Base-by-base conservation (phyloP, 2,329 filamentous ascomycete species). In the Xylariomycetidae sp. region DNA sequence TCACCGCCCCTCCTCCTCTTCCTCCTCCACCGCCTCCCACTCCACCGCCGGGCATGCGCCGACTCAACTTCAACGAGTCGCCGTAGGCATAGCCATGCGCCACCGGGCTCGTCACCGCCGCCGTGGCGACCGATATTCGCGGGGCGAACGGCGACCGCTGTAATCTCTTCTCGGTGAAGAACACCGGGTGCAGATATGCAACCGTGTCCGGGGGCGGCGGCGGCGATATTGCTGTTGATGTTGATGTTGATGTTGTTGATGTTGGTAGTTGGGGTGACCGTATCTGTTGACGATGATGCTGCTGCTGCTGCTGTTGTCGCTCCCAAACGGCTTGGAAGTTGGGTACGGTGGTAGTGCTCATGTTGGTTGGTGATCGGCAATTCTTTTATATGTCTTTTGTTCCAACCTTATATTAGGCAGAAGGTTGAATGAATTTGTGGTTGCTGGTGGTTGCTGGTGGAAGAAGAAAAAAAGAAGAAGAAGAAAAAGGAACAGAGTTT, bases 141-240 rank as follows among this genome's bases (percentile, higher is more conserved):
- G 8, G 8, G 20, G 20, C 53, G 15, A 69, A 63, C 5, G 77
- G 72, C 3, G 72, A 67, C 47, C 70, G 74, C 37, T 72, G 72
- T 31, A 86, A 61, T 32, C 69, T 69, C n/a, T n/a, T n/a, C 18
- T 75, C 66, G 0, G 82, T 84, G 62, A 88, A 88, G 61, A 89
- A 89, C 2, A 87, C 84, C 0, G 85, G 85, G 45, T 89, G 85
- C 16, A 75, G 64, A 25, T 67, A 76, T 8, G 75, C 64, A 53
- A 83, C 50, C 23, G 41, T 41, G 8, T 9, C 17, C 23, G 26
- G 3, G 6, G 33, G 10, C 22, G 27, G 13, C 25, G 19, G 19
- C 22, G 29, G 16, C 16, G 12, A 14, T 18, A 15, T 12, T n/a
- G 22, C 13, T 23, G 18, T 5, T 14, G 13, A 7, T 37, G 39